Conservation (phyloP, 1,284 basidiomycete species). For the Microbotryum lychnidis-dioicae region DNA sequence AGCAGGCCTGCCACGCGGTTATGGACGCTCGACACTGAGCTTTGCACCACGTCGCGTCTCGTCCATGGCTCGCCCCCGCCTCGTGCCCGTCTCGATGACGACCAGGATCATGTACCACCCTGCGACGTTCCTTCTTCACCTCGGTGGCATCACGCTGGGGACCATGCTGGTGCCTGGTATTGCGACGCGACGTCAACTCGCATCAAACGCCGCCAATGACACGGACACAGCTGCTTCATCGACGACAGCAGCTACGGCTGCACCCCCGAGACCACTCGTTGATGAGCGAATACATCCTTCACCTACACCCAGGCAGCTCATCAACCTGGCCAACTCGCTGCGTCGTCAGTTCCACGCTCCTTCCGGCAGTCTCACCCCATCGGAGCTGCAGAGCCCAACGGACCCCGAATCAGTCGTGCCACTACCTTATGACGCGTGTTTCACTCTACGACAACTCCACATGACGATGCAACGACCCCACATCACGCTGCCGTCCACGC, state of each 20-base stretch:
- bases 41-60: too few relatives aligned
- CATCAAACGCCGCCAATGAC: background rate
- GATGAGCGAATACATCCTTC: background rate
- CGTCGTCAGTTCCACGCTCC: background rate
- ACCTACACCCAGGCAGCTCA: constrained; percentile 9
- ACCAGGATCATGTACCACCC: constrained; percentile 2
- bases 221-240: background rate
- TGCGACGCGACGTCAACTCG: background rate
- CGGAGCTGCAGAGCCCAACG: constrained; percentile 37
- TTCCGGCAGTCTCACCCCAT: constrained; percentile 40
- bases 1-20: too few relatives aligned
- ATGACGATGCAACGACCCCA: constrained; percentile 16
- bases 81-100: too few relatives aligned
- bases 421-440: constrained; percentile 50
- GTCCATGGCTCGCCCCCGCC: too few relatives aligned
- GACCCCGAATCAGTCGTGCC: too few relatives aligned
- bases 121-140: constrained; percentile 21
- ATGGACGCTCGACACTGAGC: too few relatives aligned
- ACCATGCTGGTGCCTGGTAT: constrained; percentile 22
- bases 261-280: background rate
- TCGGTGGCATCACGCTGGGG: constrained; percentile 17
- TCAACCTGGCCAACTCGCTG: constrained; percentile 1
- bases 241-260: background rate
- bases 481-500: constrained; percentile 5
- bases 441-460: constrained; percentile 28